phyloP scores from a whole-genome alignment of 352 stramenopile species.

The Phytophthora gonapodyides region DNA sequence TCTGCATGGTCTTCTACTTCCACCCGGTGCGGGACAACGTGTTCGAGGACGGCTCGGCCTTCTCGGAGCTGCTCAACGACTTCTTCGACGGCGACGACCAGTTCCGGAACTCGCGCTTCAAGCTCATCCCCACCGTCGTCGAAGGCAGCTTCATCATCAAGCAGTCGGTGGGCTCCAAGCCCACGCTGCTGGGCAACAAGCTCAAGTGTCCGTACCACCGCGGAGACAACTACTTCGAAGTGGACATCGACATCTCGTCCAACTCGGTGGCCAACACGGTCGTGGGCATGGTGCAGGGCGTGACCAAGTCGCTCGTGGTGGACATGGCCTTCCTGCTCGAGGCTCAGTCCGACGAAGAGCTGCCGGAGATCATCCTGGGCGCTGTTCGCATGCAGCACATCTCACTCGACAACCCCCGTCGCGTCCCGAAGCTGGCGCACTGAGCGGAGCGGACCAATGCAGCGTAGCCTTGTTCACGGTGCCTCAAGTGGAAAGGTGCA shows the following conservation, averaged over 20 bases:
- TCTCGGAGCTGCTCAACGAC: constrained; percentile 88
- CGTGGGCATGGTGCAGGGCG: constrained; percentile 88
- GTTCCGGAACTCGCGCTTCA: constrained; percentile 97
- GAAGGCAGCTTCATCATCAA: constrained; percentile 98
- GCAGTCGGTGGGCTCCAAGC: constrained; percentile 94
- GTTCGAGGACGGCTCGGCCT: constrained; percentile 87
- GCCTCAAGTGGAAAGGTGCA: constrained; percentile 16
- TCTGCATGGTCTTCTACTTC: constrained; percentile 88
- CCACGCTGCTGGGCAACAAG: constrained; percentile 97
- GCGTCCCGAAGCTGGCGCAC: constrained; percentile 47
- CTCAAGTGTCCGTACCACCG: constrained; percentile 91
- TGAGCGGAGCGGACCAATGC: constrained; percentile 10
- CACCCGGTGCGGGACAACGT: constrained; percentile 76
- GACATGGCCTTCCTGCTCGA: constrained; percentile 91
- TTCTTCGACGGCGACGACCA: constrained; percentile 95
- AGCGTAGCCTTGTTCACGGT: constrained; percentile 1
- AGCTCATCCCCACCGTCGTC: constrained; percentile 97
- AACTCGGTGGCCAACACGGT: constrained; percentile 92
- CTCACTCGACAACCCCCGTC: constrained; percentile 76
- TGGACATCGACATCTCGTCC: constrained; percentile 95
- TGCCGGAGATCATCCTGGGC: constrained; percentile 83
- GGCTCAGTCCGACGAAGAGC: constrained; percentile 83
- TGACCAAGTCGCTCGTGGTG: constrained; percentile 89
- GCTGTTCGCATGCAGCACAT: constrained; percentile 83
- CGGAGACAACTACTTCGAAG: constrained; percentile 94